Evolutionary conservation across 2,329 filamentous ascomycete species (phyloP), one percentile per base, ranked within the genome.

Genomic region (Colletotrichum sp.): DNA sequence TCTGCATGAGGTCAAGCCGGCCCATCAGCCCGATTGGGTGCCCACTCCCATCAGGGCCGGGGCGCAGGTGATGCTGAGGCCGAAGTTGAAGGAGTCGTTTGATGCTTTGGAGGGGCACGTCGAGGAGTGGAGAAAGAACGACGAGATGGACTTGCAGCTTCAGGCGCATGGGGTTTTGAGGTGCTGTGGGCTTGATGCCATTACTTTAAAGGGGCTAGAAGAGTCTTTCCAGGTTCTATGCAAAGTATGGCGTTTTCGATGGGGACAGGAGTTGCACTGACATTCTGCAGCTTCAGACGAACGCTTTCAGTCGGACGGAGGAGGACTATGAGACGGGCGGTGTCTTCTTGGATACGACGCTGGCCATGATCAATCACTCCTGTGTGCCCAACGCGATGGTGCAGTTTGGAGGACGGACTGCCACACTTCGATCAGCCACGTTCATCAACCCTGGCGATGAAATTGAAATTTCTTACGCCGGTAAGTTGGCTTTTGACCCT

Each of bases 311-410:
- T 79, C 85, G 90, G 68, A 85, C 85, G 30, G 90, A 92, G 68
- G 81, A 83, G 3, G 90, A 93, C 78, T 59, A 57, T 48, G 72
- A 76, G 36, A 81, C 89, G 9, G 88, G 86, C 2, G 91, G 90
- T 28, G 84, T 92, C 34, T 93, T 91, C 76, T 83, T 93, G 48
- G 89, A 92, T 77, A 86, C 89, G 1, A 86, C 82, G 5, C 83
- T 92, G 57, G 89, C 91, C 74, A 91, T 92, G 88, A 87, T 87
- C 27, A 93, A 93, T 77, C 92, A 93, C 80, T 91, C 91, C 0
- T 93, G 92, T 77, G 81, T 88, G 4, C 91, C 91, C 5, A 93
- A 92, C 77, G 90, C 91, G 2, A 85, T 88, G 64, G 89, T 93
- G 19, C 86, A 88, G 59, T 92, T 93, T 68, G 78, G 87, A 52